Conservation (phyloP, 208 protist species). For the Porcisia deanei region DNA sequence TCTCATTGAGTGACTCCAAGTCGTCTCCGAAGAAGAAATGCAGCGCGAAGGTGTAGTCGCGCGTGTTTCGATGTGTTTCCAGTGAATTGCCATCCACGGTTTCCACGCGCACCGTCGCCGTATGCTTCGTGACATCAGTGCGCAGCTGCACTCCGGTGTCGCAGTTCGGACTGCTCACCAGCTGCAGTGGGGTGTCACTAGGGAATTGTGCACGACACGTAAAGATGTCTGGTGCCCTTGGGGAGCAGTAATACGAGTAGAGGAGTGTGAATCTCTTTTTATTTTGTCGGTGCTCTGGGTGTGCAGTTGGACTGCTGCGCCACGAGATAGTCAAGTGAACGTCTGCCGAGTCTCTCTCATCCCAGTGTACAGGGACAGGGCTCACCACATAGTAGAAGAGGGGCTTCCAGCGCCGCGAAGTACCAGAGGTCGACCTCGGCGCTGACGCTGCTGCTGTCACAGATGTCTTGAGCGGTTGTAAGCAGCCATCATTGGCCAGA, state of each 20-base stretch:
- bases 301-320: conserved; percentile 25
- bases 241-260: conserved; percentile 67
- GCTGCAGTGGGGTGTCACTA: conserved; percentile 14
- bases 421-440: background rate
- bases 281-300: background rate
- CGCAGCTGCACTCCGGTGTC: conserved; percentile 29
- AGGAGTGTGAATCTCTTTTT: conserved; percentile 29
- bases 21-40: conserved; percentile 49
- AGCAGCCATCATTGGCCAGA: conserved; percentile 27
- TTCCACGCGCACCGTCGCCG: conserved; percentile 34
- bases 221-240: conserved; percentile 51
- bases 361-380: conserved; percentile 16
- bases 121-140: conserved; percentile 18
- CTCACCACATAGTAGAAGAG: conserved; percentile 52
- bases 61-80: conserved; percentile 15
- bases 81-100: conserved; percentile 22
- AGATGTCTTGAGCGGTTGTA: background rate
- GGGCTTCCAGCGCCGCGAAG: conserved; percentile 6
- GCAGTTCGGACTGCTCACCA: conserved; percentile 53
- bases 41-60: conserved; percentile 49
- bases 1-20: conserved; percentile 26
- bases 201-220: conserved; percentile 40
- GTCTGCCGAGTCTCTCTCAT: background rate
- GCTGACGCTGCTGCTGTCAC: background rate
- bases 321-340: conserved; percentile 36